Conservation (phyloP, 2,329 filamentous ascomycete genomes). For the Colletotrichum gloeosporioides region DNA sequence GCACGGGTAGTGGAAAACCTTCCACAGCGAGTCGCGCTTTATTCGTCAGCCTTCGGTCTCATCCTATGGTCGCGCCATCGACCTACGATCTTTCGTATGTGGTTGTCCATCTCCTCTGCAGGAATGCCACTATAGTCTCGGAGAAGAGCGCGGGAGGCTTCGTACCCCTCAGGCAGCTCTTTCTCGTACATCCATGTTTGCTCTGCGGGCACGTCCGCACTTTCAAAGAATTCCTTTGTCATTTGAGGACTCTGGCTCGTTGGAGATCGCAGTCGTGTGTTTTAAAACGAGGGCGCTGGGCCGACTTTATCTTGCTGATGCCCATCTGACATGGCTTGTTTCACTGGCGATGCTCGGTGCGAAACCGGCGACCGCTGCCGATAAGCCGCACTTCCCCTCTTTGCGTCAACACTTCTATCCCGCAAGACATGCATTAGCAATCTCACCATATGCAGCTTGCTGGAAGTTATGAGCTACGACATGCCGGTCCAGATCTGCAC, state of each 20-base stretch:
- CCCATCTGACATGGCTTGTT: not conserved
- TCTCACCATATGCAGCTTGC: not conserved
- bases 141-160: conserved; percentile 40
- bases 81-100: conserved; percentile 41
- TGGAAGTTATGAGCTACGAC: not conserved
- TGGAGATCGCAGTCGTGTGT: not conserved
- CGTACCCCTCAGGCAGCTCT: conserved; percentile 40
- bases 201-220: not conserved
- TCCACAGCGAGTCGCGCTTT: conserved; percentile 53
- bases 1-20: conserved; percentile 46
- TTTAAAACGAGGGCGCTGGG: not conserved
- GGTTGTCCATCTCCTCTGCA: conserved; percentile 36
- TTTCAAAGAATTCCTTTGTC: not conserved
- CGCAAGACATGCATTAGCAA: not conserved
- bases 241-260: not conserved
- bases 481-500: not conserved
- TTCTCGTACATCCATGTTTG: not conserved
- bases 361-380: not conserved
- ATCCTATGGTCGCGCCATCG: conserved; percentile 3
- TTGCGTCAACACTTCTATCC: not conserved
- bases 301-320: not conserved
- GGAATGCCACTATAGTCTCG: conserved; percentile 43
- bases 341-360: not conserved
- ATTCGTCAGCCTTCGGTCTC: not conserved
- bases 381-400: not conserved